phyloP scores from a whole-genome alignment of 2,329 filamentous ascomycete genomes.

The Ceratocystis cubensis region DNA sequence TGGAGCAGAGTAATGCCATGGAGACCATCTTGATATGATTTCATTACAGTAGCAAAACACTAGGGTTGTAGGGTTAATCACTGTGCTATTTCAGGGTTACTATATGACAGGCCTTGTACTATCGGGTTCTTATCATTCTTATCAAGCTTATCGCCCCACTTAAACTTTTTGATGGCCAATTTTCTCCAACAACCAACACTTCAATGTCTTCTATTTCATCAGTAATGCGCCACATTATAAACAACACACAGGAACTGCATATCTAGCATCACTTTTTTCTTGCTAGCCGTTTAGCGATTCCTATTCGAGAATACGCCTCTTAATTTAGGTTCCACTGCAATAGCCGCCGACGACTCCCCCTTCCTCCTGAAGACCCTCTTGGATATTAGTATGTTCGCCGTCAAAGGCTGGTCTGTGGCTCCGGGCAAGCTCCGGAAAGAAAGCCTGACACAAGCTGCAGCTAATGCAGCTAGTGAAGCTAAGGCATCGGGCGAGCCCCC shows the following conservation, averaged over 20 bases:
- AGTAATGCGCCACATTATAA: not conserved
- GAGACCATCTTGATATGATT: too few relatives aligned
- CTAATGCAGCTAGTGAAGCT: slow-evolving; percentile 25
- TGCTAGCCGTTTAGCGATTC: too few relatives aligned
- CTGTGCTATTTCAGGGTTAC: not conserved
- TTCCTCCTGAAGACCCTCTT: slow-evolving; percentile 6
- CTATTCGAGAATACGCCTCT: too few relatives aligned
- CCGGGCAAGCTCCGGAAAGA: slow-evolving; percentile 60
- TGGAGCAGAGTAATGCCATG: too few relatives aligned
- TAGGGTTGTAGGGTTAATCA: too few relatives aligned
- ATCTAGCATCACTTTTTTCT: too few relatives aligned
- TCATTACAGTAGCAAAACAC: too few relatives aligned
- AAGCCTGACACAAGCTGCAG: slow-evolving; percentile 27
- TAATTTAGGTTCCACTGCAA: too few relatives aligned
- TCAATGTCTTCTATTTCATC: not conserved
- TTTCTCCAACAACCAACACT: not conserved
- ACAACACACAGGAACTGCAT: too few relatives aligned
- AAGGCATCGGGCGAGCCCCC: slow-evolving; percentile 22
- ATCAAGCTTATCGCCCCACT: slow-evolving; percentile 11
- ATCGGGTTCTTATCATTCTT: not conserved
- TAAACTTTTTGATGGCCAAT: slow-evolving; percentile 8
- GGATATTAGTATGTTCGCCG: slow-evolving; percentile 60
- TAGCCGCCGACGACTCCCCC: too few relatives aligned
- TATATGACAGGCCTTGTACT: not conserved
- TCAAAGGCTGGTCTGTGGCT: slow-evolving; percentile 82